Conservation (phyloP, 192 early-diverging fungal species). For the Rhizoclosmatium globosum region DNA sequence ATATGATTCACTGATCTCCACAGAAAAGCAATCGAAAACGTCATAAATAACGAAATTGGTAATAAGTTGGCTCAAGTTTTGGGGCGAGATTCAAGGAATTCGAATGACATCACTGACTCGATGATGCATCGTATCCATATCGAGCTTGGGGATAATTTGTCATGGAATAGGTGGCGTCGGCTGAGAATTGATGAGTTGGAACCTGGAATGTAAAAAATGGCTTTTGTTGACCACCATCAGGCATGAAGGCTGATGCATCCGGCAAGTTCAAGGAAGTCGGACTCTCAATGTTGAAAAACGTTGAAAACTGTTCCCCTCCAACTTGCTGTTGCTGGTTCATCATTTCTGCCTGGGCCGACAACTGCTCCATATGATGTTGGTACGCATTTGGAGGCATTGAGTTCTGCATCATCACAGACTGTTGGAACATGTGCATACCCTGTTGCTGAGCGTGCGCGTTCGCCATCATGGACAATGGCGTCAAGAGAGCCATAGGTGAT, state of each 20-base stretch:
- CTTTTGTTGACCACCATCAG: neutral
- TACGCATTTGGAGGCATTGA: neutral
- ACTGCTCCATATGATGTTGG: slow-evolving; percentile 21
- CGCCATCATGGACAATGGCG: slow-evolving; percentile 9
- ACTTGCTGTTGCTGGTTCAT: slow-evolving; percentile 1
- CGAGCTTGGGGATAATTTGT: too few relatives aligned
- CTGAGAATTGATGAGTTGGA: neutral
- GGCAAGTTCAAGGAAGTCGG: neutral
- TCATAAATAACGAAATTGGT: neutral
- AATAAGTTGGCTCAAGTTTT: neutral
- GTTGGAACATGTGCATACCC: neutral
- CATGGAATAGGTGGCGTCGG: too few relatives aligned
- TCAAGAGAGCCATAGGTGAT: slow-evolving; percentile 18
- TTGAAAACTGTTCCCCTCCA: slow-evolving; percentile 13
- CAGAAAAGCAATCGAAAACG: neutral
- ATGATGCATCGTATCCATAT: too few relatives aligned
- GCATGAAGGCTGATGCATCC: slow-evolving; percentile 3
- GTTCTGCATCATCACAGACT: neutral
- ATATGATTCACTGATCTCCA: neutral
- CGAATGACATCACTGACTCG: too few relatives aligned
- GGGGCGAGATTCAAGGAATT: too few relatives aligned
- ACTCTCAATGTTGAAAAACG: slow-evolving; percentile 29
- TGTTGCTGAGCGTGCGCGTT: neutral
- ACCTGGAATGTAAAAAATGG: slow-evolving; percentile 1
- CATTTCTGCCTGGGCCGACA: slow-evolving; percentile 16